Percentiles rank a stretch among this genome's conserved stretches.
Evolutionary conservation across 2,329 filamentous ascomycete genomes (phyloP).

Genomic region (Endothia cerciana): DNA sequence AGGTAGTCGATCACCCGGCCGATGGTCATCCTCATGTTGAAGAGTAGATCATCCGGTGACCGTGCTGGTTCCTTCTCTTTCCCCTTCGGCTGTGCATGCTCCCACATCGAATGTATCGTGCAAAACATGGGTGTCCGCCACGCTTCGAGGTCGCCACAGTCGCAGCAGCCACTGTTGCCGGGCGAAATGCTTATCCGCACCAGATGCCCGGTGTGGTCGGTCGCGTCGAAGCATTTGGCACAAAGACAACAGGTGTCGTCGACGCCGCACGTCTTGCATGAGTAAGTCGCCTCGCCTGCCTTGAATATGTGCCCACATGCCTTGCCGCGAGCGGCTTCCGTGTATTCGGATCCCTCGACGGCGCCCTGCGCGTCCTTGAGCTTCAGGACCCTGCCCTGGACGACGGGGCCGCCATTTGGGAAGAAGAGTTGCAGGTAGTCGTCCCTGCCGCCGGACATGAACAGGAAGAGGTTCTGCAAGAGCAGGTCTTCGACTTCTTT

Average conservation of each 20-base stretch:
- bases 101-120: conserved; percentile 82
- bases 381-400: conserved; percentile 65
- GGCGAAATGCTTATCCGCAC: conserved; percentile 86
- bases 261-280: conserved; percentile 89
- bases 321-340: conserved; percentile 86
- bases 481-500: conserved; percentile 73
- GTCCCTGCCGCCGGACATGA: conserved; percentile 74
- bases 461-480: conserved; percentile 81
- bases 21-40: conserved; percentile 83
- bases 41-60: conserved; percentile 75
- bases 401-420: conserved; percentile 69
- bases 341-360: conserved; percentile 94
- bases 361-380: conserved; percentile 87
- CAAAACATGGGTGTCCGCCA: conserved; percentile 89
- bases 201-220: conserved; percentile 91
- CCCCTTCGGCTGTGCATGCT: conserved; percentile 55
- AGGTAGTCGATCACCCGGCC: conserved; percentile 88
- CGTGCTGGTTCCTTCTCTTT: conserved; percentile 62
- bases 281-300: conserved; percentile 88
- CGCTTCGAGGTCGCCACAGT: conserved; percentile 94
- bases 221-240: conserved; percentile 91
- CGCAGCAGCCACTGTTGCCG: conserved; percentile 94
- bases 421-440: conserved; percentile 83
- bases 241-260: conserved; percentile 97
- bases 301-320: conserved; percentile 98